A percentile compares a stretch with the other conserved stretches of the same genome.
Conservation (phyloP, 768 basidiomycete species). For the Tricholomella constricta region DNA sequence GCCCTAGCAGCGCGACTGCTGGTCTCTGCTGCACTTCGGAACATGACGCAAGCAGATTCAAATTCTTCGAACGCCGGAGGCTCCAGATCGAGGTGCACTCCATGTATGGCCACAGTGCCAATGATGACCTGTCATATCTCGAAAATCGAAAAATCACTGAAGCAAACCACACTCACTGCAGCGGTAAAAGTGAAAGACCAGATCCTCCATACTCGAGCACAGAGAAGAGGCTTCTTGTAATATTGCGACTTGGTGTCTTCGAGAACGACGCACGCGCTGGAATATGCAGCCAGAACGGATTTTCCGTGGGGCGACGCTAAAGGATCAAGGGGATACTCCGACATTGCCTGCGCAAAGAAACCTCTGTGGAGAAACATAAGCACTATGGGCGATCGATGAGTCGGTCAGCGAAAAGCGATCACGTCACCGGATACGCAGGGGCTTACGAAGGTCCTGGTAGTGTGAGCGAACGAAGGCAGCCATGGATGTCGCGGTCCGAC, state of each 20-base stretch:
- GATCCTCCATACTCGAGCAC: constrained; percentile 56
- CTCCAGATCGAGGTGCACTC: constrained; percentile 42
- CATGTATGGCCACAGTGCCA: constrained; percentile 54
- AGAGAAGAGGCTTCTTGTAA: constrained; percentile 43
- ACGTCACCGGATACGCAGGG: constrained; percentile 1
- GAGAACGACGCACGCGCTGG: constrained; percentile 50
- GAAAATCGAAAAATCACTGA: neutral
- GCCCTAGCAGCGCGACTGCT: constrained; percentile 53
- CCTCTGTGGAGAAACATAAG: constrained; percentile 57
- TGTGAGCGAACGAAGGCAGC: constrained; percentile 41
- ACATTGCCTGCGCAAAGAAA: constrained; percentile 59
- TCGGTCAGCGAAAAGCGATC: constrained; percentile 10
- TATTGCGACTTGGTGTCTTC: constrained; percentile 43
- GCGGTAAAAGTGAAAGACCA: constrained; percentile 62
- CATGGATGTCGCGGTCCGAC: constrained; percentile 43
- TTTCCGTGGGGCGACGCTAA: constrained; percentile 47
- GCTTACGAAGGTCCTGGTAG: constrained; percentile 48
- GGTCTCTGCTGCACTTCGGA: constrained; percentile 42
- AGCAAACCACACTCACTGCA: constrained; percentile 38
- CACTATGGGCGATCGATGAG: constrained; percentile 33
- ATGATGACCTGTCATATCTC: constrained; percentile 44
- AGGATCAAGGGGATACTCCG: constrained; percentile 49
- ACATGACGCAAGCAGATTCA: constrained; percentile 47
- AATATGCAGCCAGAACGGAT: constrained; percentile 55
- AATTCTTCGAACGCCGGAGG: constrained; percentile 49